phyloP scores from a whole-genome alignment of 495 filamentous ascomycete genomes.

The Penicillium odoratum region DNA sequence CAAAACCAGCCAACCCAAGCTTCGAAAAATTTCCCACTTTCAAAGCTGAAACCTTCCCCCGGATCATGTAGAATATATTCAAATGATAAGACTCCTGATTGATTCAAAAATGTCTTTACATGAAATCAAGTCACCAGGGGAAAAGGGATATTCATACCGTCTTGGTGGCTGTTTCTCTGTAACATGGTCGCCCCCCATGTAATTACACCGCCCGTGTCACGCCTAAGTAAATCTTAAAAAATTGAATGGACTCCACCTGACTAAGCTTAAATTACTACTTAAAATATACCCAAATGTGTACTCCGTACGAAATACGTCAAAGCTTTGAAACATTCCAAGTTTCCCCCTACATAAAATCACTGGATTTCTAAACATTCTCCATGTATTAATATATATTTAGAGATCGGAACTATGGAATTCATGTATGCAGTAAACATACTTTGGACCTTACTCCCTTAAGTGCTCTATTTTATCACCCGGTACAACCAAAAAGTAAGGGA shows the following conservation, averaged over 20 bases:
- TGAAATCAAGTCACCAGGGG: too few species aligned
- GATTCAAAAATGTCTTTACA: too few species aligned
- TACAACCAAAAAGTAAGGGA: conserved; percentile 30
- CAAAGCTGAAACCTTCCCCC: too few species aligned
- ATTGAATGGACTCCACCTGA: conserved; percentile 24
- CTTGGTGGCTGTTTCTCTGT: not conserved
- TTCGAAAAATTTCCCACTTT: too few species aligned
- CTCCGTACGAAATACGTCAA: conserved; percentile 3
- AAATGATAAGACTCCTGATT: too few species aligned
- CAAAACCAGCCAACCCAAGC: not conserved
- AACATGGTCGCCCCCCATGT: not conserved
- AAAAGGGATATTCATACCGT: not conserved
- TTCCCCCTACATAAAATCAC: too few species aligned
- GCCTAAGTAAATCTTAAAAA: conserved; percentile 10
- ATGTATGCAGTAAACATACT: conserved; percentile 2
- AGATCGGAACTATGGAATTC: not conserved
- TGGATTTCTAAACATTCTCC: too few species aligned
- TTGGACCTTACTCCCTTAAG: not conserved
- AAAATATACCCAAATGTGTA: not conserved
- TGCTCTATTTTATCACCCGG: conserved; percentile 24
- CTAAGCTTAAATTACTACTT: conserved; percentile 8
- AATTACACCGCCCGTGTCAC: conserved; percentile 29
- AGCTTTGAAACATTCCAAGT: conserved; percentile 21
- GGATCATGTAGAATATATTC: too few species aligned
- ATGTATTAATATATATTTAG: not conserved